phyloP scores from a whole-genome alignment of 129 eudicot genomes.

The Deinandra increscens region DNA sequence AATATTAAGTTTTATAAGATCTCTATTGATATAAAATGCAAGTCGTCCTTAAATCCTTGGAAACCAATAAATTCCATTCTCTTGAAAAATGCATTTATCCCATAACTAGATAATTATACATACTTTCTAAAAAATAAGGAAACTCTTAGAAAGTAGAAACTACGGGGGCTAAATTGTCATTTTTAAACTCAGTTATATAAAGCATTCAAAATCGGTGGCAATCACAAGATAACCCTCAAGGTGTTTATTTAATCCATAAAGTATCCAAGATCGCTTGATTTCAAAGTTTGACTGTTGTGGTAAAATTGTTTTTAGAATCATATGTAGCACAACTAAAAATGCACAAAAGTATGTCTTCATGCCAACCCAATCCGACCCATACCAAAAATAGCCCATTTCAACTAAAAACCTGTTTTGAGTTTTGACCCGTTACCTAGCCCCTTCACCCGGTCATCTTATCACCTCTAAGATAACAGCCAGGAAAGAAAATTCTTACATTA shows the following conservation, averaged over 20 bases:
- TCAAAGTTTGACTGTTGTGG: background rate
- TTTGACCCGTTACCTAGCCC: background rate
- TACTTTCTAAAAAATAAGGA: no score
- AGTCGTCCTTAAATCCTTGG: no score
- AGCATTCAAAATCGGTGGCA: no score
- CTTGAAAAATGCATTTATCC: no score
- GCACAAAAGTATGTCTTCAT: background rate
- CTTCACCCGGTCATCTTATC: background rate
- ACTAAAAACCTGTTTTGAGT: background rate
- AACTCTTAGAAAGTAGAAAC: no score
- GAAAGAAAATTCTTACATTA: constrained; percentile 16
- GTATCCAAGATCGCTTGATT: background rate
- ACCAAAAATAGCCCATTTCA: background rate
- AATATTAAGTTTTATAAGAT: no score
- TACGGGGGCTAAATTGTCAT: no score
- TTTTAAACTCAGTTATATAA: no score
- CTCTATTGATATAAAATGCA: no score
- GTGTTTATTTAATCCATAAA: background rate
- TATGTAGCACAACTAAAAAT: background rate
- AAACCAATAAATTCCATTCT: no score
- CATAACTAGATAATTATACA: no score
- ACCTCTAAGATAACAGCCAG: background rate
- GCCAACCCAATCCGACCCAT: background rate
- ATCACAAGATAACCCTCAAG: background rate
- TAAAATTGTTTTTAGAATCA: no score